Evolutionary conservation across 495 filamentous ascomycete species (phyloP), one percentile per base, ranked within the genome.

Genomic region (Podospora pseudocomata): DNA sequence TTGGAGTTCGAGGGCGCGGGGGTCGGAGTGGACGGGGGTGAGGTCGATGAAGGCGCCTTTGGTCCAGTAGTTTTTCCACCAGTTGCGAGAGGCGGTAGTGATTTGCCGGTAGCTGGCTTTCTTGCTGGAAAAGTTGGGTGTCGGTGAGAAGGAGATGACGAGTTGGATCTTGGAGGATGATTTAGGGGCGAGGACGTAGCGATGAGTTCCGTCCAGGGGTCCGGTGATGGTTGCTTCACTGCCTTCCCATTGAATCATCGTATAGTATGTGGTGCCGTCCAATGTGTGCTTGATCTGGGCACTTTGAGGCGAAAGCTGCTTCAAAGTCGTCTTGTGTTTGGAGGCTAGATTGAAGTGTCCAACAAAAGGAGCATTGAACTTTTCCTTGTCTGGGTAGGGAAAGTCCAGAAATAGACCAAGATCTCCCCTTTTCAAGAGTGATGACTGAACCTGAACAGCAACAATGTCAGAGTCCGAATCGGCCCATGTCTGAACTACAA

Each of bases 341-440:
- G 73, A 72, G 6, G 80, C 81, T 11, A 75, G 77, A 71, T 81
- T 78, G 70, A 78, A 79, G 34, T 84, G 74, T 18, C 84, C 85
- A 3, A 86, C 84, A 68, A 83, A 85, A 15, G 81, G 78, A 13
- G 78, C 79, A 30, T 82, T 77, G 68, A 80, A 82, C 49, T 84
- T 86, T 64, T 83, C 77, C 6, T 67, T 65, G 63, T 80, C 81
- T 5, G 80, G 78, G 65, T 82, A 78, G 19, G 85, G 84, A 65
- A 83, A 86, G 64, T 86, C 84, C 67, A 86, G 78, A 71, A 84
- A 85, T 27, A 86, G 68, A 11, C 79, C 79, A 7, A 85, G 69
- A 16, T 16, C 15, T 19, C 77, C 71, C 0, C 71, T 75, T 15
- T 32, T 69, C 30, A 86, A 59, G 27, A 83, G 68, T 7, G 78